phyloP scores from a whole-genome alignment of 1,284 basidiomycete genomes.

The Pseudozyma tsukubaensis region DNA sequence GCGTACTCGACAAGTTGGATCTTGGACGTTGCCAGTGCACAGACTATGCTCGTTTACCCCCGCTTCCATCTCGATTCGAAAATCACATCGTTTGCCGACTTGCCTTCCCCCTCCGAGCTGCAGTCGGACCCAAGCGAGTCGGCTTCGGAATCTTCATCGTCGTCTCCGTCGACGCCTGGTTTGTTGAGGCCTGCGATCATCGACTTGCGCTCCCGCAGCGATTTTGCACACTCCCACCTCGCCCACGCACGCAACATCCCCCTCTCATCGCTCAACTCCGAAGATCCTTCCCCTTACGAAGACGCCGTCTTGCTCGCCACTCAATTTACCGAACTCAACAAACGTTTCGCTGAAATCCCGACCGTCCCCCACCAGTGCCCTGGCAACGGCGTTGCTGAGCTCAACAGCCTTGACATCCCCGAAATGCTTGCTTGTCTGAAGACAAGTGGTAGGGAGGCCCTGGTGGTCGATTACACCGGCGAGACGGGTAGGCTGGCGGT shows the following conservation, averaged over 20 bases:
- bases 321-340: conserved; percentile 41
- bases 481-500: conserved; percentile 29
- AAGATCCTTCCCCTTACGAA: conserved; percentile 31
- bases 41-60: conserved; percentile 42
- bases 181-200: conserved; percentile 26
- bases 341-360: conserved; percentile 16
- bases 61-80: conserved; percentile 7
- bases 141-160: conserved; percentile 8
- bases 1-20: conserved; percentile 37
- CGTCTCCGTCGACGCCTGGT: neutral
- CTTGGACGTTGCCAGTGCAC: conserved; percentile 20
- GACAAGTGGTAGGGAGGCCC: conserved; percentile 12
- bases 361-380: conserved; percentile 13
- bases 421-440: conserved; percentile 31
- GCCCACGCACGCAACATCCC: conserved; percentile 28
- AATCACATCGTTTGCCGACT: neutral
- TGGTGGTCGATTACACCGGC: conserved; percentile 32
- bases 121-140: conserved; percentile 9
- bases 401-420: conserved; percentile 13
- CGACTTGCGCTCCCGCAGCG: conserved; percentile 22
- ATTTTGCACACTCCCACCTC: conserved; percentile 13
- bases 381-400: conserved; percentile 22
- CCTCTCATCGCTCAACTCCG: conserved; percentile 20
- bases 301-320: conserved; percentile 34
- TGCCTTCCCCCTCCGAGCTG: conserved; percentile 16